Evolutionary conservation across 306 rosid species (phyloP), one percentile per base, ranked within the genome.

Genomic region (Quercus bicolor): DNA sequence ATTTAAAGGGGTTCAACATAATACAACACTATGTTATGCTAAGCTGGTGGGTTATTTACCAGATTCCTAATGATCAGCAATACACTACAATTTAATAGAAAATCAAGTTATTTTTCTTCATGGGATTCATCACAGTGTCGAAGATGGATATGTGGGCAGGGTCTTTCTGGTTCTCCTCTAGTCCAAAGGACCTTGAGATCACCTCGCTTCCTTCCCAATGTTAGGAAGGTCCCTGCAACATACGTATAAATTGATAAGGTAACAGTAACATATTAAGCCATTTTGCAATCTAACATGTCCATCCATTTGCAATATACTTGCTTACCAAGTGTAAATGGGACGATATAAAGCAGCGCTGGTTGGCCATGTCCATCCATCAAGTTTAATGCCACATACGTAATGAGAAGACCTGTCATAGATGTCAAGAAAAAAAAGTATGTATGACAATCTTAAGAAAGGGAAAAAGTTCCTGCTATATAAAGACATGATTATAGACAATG

Each of bases 321-420:
- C 70, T 48, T 88, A 93, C 99, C 98, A 1, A 96, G 96, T 10
- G 92, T 96, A 75, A 96, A 96, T 18, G 99, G 99, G 68, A 96
- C 97, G 9, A 96, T 91, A 88, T 96, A 93, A 73, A 96, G 88
- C 51, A 96, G 88, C n/a, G 99, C 99, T 0, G 97, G 99, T 81
- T 96, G 99, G 69, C 99, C 99, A 56, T 91, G 97, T 48, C 99
- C 99, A 18, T 93, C 97, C 99, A 96, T 96, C 90, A 96, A 87
- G 91, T 91, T 93, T 62, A 96, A 87, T 37, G 99, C 99, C 80
- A 96, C 91, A 8, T 96, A 91, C 4, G 99, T 96, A 61, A 96
- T 78, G 52, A 96, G 87, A 75, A 96, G 99, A 85, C 98, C 98
- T 96, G 85, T 53, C 45, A 81, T 19, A 72, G 52, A 10, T 71